phyloP scores from a whole-genome alignment of 257 asterid genomes.

The Vinca minor region DNA sequence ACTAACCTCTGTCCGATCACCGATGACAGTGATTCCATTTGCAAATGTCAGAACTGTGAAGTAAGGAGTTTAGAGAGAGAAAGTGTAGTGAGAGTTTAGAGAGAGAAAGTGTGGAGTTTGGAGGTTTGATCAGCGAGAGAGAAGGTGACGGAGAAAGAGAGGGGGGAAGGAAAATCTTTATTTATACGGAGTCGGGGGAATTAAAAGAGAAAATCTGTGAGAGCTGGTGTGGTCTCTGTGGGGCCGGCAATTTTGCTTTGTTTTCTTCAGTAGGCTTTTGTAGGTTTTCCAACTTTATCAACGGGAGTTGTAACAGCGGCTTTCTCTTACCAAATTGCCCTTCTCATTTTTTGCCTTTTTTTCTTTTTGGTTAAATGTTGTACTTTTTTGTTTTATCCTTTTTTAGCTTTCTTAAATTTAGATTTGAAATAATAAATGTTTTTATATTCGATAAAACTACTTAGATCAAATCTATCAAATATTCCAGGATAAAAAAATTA shows the following conservation, averaged over 20 bases:
- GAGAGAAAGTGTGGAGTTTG: background rate
- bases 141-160: slow-evolving; percentile 50
- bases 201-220: too few relatives aligned
- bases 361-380: too few relatives aligned
- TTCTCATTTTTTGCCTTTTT: background rate
- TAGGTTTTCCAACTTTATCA: background rate
- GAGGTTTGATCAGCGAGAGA: slow-evolving; percentile 30
- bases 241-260: background rate
- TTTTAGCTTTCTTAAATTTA: too few relatives aligned
- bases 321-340: slow-evolving; percentile 1
- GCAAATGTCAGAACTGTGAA: background rate
- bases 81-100: background rate
- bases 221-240: background rate
- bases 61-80: too few relatives aligned
- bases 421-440: too few relatives aligned
- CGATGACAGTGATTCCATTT: slow-evolving; percentile 55
- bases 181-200: background rate
- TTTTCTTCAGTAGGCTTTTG: background rate
- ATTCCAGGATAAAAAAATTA: too few relatives aligned
- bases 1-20: slow-evolving; percentile 37
- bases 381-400: too few relatives aligned
- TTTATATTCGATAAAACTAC: too few relatives aligned
- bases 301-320: background rate
- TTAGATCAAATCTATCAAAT: too few relatives aligned
- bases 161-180: too few relatives aligned